Evolutionary conservation across 2,329 filamentous ascomycete species (phyloP).

Genomic region (Fusarium zealandicum): DNA sequence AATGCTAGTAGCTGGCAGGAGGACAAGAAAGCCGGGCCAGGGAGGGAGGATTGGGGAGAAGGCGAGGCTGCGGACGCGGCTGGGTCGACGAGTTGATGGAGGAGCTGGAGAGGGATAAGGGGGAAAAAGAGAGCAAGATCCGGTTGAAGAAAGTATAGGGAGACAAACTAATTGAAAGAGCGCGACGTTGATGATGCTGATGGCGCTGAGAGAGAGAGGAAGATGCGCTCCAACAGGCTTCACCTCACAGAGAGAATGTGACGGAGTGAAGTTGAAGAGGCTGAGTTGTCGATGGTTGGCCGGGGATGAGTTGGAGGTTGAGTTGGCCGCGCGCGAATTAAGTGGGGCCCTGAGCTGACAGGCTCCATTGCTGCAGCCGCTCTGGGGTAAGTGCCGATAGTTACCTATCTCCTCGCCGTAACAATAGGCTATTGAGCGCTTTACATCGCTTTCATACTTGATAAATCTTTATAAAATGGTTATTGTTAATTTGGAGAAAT

Average conservation of each 20-base stretch:
- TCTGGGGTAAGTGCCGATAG: constrained; percentile 23
- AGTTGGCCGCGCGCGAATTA: constrained; percentile 31
- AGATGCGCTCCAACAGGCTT: constrained; percentile 35
- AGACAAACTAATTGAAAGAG: constrained; percentile 49
- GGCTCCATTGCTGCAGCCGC: constrained; percentile 12
- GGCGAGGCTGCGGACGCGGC: constrained; percentile 39
- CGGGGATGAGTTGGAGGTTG: constrained; percentile 29
- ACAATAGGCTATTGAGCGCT: too few relatives aligned
- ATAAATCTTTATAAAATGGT: too few relatives aligned
- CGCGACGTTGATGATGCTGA: constrained; percentile 37
- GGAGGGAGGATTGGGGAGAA: constrained; percentile 34
- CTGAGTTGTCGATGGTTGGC: constrained; percentile 38
- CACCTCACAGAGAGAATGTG: constrained; percentile 34
- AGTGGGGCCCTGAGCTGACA: constrained; percentile 19
- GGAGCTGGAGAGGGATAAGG: constrained; percentile 27
- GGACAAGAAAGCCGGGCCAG: constrained; percentile 19
- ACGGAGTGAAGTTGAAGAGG: constrained; percentile 41
- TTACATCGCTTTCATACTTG: too few relatives aligned
- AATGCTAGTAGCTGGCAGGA: constrained; percentile 10
- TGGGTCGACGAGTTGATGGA: constrained; percentile 32
- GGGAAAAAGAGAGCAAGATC: constrained; percentile 31
- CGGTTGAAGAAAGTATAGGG: constrained; percentile 32
- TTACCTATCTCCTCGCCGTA: neutral
- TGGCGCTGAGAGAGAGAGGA: constrained; percentile 34
- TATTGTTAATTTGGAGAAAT: too few relatives aligned